Percentiles rank a stretch among this genome's conserved stretches.
phyloP scores from a whole-genome alignment of 2,329 filamentous ascomycete species.

The Phialophora macrospora region DNA sequence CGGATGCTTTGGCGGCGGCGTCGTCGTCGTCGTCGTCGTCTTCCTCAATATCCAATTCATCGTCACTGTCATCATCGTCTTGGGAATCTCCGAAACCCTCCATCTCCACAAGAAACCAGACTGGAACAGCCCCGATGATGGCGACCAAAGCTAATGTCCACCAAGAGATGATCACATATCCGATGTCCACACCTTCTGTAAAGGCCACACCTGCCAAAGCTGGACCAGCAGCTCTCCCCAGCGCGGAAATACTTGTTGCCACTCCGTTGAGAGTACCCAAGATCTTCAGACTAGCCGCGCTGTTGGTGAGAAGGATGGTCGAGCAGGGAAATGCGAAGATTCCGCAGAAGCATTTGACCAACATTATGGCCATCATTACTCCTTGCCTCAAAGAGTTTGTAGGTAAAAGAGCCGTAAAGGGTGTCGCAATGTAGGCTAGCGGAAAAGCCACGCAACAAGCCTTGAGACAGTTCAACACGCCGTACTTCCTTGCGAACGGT shows the following conservation, averaged over 20 bases:
- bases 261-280: conserved; percentile 91
- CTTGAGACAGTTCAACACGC: conserved; percentile 74
- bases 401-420: conserved; percentile 73
- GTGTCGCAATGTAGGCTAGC: conserved; percentile 77
- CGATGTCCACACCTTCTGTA: conserved; percentile 73
- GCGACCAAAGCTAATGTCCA: conserved; percentile 73
- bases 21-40: conserved; percentile 11
- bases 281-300: conserved; percentile 72
- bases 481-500: conserved; percentile 70
- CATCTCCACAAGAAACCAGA: conserved; percentile 75
- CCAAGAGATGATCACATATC: conserved; percentile 80
- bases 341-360: conserved; percentile 73
- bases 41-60: conserved; percentile 24
- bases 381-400: conserved; percentile 59
- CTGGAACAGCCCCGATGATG: conserved; percentile 69
- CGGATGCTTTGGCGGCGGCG: conserved; percentile 20
- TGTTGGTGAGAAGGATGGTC: conserved; percentile 90
- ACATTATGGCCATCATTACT: conserved; percentile 68
- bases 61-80: conserved; percentile 40
- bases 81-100: conserved; percentile 63
- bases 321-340: conserved; percentile 89
- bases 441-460: conserved; percentile 71
- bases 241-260: conserved; percentile 78
- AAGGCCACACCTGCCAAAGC: conserved; percentile 74
- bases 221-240: conserved; percentile 80